Percentiles rank a stretch among this genome's conserved stretches.
phyloP scores from a whole-genome alignment of 345 rosid genomes.

The Citrus glauca region DNA sequence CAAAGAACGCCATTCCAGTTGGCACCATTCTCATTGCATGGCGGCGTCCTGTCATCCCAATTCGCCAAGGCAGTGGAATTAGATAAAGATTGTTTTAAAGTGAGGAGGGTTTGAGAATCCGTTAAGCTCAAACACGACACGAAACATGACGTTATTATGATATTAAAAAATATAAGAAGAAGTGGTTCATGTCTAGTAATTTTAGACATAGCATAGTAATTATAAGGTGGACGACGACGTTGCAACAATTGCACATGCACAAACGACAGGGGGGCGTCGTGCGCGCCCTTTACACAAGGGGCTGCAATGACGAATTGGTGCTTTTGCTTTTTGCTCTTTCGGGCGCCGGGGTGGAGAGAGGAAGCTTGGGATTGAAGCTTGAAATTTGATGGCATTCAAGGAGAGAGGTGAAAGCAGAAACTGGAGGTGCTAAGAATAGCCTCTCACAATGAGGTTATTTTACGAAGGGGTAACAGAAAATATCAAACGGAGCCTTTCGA shows the following conservation, averaged over 20 bases:
- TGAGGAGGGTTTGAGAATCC: slow-evolving; percentile 48
- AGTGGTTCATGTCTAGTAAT: background rate
- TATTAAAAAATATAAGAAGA: slow-evolving; percentile 2
- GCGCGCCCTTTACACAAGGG: slow-evolving; percentile 54
- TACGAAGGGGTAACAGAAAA: background rate
- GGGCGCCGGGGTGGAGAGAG: background rate
- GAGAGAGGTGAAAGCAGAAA: background rate
- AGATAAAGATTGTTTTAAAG: slow-evolving; percentile 49
- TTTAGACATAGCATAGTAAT: slow-evolving; percentile 14
- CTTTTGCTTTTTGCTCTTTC: background rate
- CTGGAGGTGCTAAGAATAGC: slow-evolving; percentile 32
- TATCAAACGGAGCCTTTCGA: background rate
- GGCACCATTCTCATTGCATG: slow-evolving; percentile 31
- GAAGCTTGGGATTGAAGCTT: background rate
- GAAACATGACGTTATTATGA: background rate
- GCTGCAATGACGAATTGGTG: slow-evolving; percentile 19
- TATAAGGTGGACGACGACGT: slow-evolving; percentile 1
- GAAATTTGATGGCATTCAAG: slow-evolving; percentile 27
- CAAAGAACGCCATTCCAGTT: slow-evolving; percentile 74
- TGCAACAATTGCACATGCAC: slow-evolving; percentile 36
- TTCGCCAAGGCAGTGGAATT: slow-evolving; percentile 26
- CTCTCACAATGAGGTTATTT: background rate
- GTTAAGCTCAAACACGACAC: slow-evolving; percentile 26
- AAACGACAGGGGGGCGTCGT: slow-evolving; percentile 33
- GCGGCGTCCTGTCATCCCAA: slow-evolving; percentile 36